Evolutionary conservation across 164 flowering plant species (phyloP), one percentile per base, ranked within the genome.

Genomic region (Malania oleifera): DNA sequence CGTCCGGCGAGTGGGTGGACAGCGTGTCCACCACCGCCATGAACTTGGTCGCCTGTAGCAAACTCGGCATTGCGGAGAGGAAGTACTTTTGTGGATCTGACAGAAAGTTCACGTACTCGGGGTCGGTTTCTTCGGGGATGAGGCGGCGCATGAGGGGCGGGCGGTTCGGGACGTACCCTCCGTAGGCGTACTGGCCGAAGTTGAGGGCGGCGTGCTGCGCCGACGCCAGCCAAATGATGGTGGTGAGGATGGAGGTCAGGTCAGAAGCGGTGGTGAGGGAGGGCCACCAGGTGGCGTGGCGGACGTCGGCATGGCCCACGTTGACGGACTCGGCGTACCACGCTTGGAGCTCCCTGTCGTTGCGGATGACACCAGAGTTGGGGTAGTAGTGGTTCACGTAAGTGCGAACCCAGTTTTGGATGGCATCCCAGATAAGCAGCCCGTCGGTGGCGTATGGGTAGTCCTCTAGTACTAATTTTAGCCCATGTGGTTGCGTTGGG

Each of bases 171-270:
- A 93, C 86, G 56, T 90, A 93, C 0, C 98, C 98, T 0, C 96
- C 96, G 51, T 84, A 86, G 0, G 98, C 96, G 70, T 93, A 93
- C 69, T 93, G 98, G 12, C 96, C 98, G 47, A 93, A 93, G 45
- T 93, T 93, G 2, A 93, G 82, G 2, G 98, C 95, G 0, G 98
- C 98, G 27, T 93, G 97, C 43, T 90, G 96, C n/a, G 98, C 97
- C 0, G 98, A 93, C 0, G 87, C 82, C 6, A 87, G 82, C 98
- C 98, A 93, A 22, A 93, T 83, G 72, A 93, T 53, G 65, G 87
- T 90, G 57, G 96, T 87, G 57, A 90, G 85, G 68, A 93, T 65
- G 15, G 77, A 72, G 50, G 68, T 60, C 5, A 93, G 82, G 62
- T 78, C 77, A 2, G 76, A 85, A 0, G 76, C 62, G 14, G 52